Percentiles rank a stretch among this genome's conserved stretches.
Conservation (phyloP, 441 rosid genomes). For the Arabidopsis lyrata region DNA sequence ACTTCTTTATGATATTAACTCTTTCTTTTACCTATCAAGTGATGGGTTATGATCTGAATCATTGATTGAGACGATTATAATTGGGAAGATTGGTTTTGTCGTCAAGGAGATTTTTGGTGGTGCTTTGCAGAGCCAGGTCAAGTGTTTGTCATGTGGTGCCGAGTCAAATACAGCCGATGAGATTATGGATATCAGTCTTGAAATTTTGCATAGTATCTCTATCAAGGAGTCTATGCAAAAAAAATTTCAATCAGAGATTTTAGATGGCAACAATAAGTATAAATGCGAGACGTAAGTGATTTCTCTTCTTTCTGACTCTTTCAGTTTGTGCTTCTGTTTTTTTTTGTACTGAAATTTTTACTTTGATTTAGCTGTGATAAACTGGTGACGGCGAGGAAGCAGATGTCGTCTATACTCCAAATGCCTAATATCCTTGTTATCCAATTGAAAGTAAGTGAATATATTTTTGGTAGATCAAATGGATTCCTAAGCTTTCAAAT, state of each 20-base stretch:
- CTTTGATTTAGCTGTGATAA: constrained; percentile 83
- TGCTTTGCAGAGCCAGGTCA: constrained; percentile 92
- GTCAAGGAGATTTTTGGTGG: constrained; percentile 97
- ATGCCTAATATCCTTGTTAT: constrained; percentile 92
- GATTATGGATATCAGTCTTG: constrained; percentile 95
- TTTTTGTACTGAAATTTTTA: constrained; percentile 36
- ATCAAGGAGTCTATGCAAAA: constrained; percentile 83
- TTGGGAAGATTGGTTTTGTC: too few relatives aligned
- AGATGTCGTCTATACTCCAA: constrained; percentile 84
- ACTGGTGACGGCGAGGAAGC: constrained; percentile 94
- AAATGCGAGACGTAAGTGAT: constrained; percentile 79
- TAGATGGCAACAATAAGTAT: constrained; percentile 95
- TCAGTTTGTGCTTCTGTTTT: neutral
- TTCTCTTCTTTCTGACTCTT: constrained; percentile 1
- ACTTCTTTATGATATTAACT: too few relatives aligned
- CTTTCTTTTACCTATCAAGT: too few relatives aligned
- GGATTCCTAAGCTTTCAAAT: too few relatives aligned
- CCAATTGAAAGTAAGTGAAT: constrained; percentile 84
- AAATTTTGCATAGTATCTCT: constrained; percentile 69
- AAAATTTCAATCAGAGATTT: constrained; percentile 87
- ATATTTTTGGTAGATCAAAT: too few relatives aligned
- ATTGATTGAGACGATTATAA: too few relatives aligned
- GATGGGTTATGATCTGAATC: too few relatives aligned
- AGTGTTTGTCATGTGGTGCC: constrained; percentile 80
- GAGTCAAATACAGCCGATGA: constrained; percentile 95